These are phyloP conservation scores for Nemania abortiva DNA, from an alignment of 2,329 filamentous ascomycete genomes.

Conservation along the genomic window DNA sequence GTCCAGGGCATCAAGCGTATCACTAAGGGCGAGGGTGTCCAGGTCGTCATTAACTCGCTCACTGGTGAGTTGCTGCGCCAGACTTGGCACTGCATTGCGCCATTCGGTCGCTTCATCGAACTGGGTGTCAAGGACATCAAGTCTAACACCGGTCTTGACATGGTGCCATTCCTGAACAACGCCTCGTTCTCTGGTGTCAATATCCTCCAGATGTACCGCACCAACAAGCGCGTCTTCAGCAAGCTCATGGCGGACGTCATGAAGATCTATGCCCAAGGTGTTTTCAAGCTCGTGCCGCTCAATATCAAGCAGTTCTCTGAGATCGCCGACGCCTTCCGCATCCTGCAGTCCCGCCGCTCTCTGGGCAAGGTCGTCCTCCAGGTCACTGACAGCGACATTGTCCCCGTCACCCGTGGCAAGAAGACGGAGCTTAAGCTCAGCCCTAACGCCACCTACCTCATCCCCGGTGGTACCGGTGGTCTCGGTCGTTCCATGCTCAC, in stretches of 20 bases:
- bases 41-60: conserved; percentile 46
- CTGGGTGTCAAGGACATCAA: conserved; percentile 48
- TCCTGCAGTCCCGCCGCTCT: conserved; percentile 46
- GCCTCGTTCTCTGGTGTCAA: conserved; percentile 48
- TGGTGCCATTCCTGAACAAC: conserved; percentile 49
- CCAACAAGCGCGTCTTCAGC: conserved; percentile 45
- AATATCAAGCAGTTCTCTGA: conserved; percentile 48
- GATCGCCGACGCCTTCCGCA: conserved; percentile 47
- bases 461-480: conserved; percentile 52
- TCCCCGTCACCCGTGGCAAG: conserved; percentile 44
- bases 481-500: conserved; percentile 49
- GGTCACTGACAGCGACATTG: conserved; percentile 45
- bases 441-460: conserved; percentile 50
- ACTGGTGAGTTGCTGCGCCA: conserved; percentile 46
- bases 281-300: conserved; percentile 47
- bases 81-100: conserved; percentile 49
- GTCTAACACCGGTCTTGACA: conserved; percentile 48
- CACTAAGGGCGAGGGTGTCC: conserved; percentile 45
- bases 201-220: conserved; percentile 48
- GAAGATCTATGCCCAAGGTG: conserved; percentile 43
- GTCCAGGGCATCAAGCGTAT: conserved; percentile 48
- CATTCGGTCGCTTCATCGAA: conserved; percentile 48
- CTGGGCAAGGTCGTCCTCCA: conserved; percentile 47
- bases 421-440: conserved; percentile 44
- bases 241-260: conserved; percentile 46